These are phyloP conservation scores for Cytospora paraplurivora DNA, from an alignment of 2,329 filamentous ascomycete species.

Conservation along the genomic window DNA sequence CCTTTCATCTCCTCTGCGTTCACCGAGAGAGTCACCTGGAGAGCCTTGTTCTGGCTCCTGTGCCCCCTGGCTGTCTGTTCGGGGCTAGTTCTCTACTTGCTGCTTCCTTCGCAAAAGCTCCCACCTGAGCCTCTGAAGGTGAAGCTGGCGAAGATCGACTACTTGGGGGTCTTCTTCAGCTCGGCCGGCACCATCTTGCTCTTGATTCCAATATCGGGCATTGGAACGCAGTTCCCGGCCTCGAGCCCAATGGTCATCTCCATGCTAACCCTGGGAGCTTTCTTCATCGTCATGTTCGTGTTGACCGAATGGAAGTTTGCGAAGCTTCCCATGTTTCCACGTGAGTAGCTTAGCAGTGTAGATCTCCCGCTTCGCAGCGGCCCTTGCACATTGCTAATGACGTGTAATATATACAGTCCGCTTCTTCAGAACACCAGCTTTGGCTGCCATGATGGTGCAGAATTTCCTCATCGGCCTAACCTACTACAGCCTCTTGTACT, in stretches of 20 bases:
- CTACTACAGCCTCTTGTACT: conserved; percentile 62
- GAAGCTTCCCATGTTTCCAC: conserved; percentile 59
- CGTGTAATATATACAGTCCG: conserved; percentile 39
- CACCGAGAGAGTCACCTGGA: conserved; percentile 43
- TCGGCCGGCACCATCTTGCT: conserved; percentile 60
- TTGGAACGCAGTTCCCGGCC: conserved; percentile 56
- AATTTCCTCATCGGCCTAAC: conserved; percentile 62
- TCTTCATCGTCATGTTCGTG: conserved; percentile 48
- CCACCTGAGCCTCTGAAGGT: conserved; percentile 44
- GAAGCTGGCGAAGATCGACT: conserved; percentile 60
- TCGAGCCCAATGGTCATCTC: conserved; percentile 58
- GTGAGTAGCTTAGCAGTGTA: conserved; percentile 35
- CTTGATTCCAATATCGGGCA: conserved; percentile 64
- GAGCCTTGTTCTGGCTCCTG: conserved; percentile 52
- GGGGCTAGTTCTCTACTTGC: conserved; percentile 44
- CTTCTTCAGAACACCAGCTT: conserved; percentile 56
- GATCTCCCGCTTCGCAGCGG: not conserved
- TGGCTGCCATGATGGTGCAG: conserved; percentile 58
- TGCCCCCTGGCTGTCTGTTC: conserved; percentile 49
- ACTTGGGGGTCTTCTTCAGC: conserved; percentile 56
- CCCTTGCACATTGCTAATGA: not conserved
- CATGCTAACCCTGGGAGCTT: conserved; percentile 47
- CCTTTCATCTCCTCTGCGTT: conserved; percentile 48
- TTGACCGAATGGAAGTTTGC: conserved; percentile 59
- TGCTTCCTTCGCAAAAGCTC: conserved; percentile 54